These are phyloP conservation scores for Miscanthus sacchariflorus DNA, from an alignment of 202 grass and related monocot genomes.

Conservation along the genomic window DNA sequence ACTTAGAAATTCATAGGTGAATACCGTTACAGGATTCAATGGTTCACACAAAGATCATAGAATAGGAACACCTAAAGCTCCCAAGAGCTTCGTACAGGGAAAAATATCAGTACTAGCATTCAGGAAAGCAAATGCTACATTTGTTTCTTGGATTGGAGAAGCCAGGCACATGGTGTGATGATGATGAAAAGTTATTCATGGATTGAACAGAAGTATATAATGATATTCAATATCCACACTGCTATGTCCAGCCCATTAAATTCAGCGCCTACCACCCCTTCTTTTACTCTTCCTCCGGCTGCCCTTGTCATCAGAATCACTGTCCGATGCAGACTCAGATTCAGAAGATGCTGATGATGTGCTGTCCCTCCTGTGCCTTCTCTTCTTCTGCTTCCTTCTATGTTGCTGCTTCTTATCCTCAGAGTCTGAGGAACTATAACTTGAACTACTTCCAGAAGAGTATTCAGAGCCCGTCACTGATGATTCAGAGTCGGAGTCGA, in stretches of 20 bases:
- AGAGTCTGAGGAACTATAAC: constrained; percentile 64
- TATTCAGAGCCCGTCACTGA: constrained; percentile 55
- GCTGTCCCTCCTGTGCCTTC: constrained; percentile 52
- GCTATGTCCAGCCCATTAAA: not conserved
- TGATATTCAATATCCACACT: constrained; percentile 20
- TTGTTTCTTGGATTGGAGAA: constrained; percentile 1
- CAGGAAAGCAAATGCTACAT: constrained; percentile 24
- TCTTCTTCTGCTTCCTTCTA: constrained; percentile 74
- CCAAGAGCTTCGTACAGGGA: not conserved
- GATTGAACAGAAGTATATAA: not conserved
- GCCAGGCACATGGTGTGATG: not conserved
- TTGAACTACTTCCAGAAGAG: constrained; percentile 75
- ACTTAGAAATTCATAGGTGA: constrained; percentile 27
- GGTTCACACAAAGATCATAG: constrained; percentile 19
- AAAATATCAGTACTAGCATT: constrained; percentile 29
- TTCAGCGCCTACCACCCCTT: constrained; percentile 44
- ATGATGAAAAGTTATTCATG: not conserved
- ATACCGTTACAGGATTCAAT: constrained; percentile 39
- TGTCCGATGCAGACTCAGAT: constrained; percentile 63
- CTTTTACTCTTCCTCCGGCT: constrained; percentile 56
- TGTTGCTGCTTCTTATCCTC: constrained; percentile 62
- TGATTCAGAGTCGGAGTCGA: constrained; percentile 67
- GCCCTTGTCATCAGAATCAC: constrained; percentile 60
- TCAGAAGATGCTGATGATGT: constrained; percentile 61
- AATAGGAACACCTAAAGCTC: constrained; percentile 25